Conservation (phyloP, 2,329 filamentous ascomycete species). For the Trichoderma harzianum region DNA sequence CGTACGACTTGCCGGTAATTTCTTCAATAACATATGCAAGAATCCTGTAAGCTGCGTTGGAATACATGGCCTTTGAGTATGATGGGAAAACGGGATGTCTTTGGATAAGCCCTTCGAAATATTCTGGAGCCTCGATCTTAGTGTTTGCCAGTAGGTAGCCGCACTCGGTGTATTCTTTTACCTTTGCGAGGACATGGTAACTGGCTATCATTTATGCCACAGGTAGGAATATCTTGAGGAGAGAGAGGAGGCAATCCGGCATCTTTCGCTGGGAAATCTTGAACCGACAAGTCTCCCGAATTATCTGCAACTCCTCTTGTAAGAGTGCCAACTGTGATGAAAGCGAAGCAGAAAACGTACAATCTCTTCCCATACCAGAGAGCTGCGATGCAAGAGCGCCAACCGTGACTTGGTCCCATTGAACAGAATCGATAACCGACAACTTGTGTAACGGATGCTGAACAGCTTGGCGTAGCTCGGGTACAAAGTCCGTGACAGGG, state of each 20-base stretch:
- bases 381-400: slow-evolving; percentile 17
- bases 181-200: background rate
- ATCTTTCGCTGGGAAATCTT: slow-evolving; percentile 1
- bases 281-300: slow-evolving; percentile 10
- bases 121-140: slow-evolving; percentile 10
- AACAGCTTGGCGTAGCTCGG: slow-evolving; percentile 22
- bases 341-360: background rate
- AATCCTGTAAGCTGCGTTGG: slow-evolving; percentile 25
- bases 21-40: slow-evolving; percentile 24
- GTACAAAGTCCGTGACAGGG: slow-evolving; percentile 28
- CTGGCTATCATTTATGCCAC: slow-evolving; percentile 15
- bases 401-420: slow-evolving; percentile 17
- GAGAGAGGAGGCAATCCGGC: background rate
- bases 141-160: background rate
- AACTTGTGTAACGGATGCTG: background rate
- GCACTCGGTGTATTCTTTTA: background rate
- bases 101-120: slow-evolving; percentile 20
- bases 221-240: slow-evolving; percentile 11
- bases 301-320: background rate
- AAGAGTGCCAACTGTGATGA: background rate
- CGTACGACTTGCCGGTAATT: slow-evolving; percentile 22
- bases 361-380: slow-evolving; percentile 14
- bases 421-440: slow-evolving; percentile 3
- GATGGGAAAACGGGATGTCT: slow-evolving; percentile 22
- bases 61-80: slow-evolving; percentile 22